A percentile compares a stretch with the other conserved stretches of the same genome.
These are phyloP conservation scores for Rhodofomes roseus DNA, from an alignment of 1,284 basidiomycete species.

Conservation along the genomic window DNA sequence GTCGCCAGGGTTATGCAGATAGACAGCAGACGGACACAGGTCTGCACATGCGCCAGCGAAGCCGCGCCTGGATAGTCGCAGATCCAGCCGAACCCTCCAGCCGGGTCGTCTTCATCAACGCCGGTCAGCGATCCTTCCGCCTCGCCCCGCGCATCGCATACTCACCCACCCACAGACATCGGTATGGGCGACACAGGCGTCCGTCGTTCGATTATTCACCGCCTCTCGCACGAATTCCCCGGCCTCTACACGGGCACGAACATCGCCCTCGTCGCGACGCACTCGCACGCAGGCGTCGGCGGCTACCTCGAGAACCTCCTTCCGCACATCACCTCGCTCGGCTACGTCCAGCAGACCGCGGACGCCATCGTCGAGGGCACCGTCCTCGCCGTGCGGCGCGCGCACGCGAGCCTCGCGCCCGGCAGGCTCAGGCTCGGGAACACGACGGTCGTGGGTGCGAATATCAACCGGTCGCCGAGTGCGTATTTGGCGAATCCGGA, in stretches of 20 bases:
- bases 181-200: conserved; percentile 80
- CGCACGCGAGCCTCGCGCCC: conserved; percentile 58
- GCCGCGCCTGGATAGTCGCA: conserved; percentile 75
- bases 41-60: conserved; percentile 76
- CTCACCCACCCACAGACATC: conserved; percentile 44
- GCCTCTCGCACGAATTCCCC: conserved; percentile 52
- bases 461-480: conserved; percentile 71
- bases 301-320: conserved; percentile 77
- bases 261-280: conserved; percentile 76
- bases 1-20: conserved; percentile 65
- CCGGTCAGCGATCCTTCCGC: conserved; percentile 39
- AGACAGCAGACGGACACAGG: conserved; percentile 71
- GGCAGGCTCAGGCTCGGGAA: conserved; percentile 66
- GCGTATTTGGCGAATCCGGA: conserved; percentile 73
- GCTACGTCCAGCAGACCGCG: conserved; percentile 67
- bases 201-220: conserved; percentile 63
- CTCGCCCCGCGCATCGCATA: background rate
- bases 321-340: conserved; percentile 72
- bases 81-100: conserved; percentile 51
- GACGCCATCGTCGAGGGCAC: conserved; percentile 70
- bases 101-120: conserved; percentile 73
- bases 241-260: conserved; percentile 68
- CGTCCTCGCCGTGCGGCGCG: conserved; percentile 63
- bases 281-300: conserved; percentile 76
- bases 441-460: conserved; percentile 62